Evolutionary conservation across 83 land plant species (phyloP), one percentile per base, ranked within the genome.

Genomic region (Picea mariana): DNA sequence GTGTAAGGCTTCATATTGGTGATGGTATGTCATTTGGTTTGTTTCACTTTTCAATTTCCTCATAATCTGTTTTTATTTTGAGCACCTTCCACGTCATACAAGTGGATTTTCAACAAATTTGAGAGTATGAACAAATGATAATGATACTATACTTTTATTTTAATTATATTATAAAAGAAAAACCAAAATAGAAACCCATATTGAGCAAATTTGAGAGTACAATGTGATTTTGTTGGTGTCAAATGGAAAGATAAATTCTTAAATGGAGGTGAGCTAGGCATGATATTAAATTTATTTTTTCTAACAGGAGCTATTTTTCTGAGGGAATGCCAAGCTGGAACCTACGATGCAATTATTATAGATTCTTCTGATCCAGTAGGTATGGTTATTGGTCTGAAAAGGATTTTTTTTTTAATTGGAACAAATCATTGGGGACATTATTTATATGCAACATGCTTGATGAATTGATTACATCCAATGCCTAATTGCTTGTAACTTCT

Each of bases 361-460:
- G 99, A 97, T 80, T 97, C 99, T 44, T 95, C 99, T 68, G 99
- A 97, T 79, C 99, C 99, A 13, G 92, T 97, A 66, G 99, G 99
- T 96, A 82, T 78, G 86, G 71, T 80, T 72, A 62, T 27, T 62
- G 47, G 18, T 18, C 9, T 17, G 72, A 13, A 4, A 66, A 38
- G 0, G 15, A 12, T 76, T 24, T 77, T 3, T 77, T 31, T 26
- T 9, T 20, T 49, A 21, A 11, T 6, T 77, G 38, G 31, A 52
- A 59, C 7, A 9, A 27, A 77, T 55, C 6, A 6, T 6, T 24
- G 13, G 18, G 4, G 15, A 18, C 62, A 77, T 77, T 16, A 44
- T 44, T 34, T 34, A 8, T 69, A 69, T 40, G 40, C 75, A 64
- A 17, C 15, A 38, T 42, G 20, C 17, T 26, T 15, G n/a, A 17